Percentiles rank a stretch among this genome's conserved stretches.
Conservation (phyloP, 768 basidiomycete genomes). For the Polyporus arcularius region DNA sequence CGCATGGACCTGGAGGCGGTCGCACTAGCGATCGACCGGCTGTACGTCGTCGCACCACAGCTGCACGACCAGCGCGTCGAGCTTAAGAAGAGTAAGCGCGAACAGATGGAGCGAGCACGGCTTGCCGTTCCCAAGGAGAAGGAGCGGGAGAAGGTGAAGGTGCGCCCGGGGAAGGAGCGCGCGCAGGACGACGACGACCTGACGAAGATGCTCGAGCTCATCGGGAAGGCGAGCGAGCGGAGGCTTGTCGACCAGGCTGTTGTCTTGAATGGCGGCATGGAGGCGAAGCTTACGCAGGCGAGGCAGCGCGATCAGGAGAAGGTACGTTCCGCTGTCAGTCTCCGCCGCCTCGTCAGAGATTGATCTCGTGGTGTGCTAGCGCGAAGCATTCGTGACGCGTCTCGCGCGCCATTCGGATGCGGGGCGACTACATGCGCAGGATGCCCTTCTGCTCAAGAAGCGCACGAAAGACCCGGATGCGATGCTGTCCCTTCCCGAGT, state of each 20-base stretch:
- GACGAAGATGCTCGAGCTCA: conserved; percentile 68
- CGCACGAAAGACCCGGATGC: conserved; percentile 40
- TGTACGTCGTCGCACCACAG: conserved; percentile 86
- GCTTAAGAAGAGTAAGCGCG: conserved; percentile 67
- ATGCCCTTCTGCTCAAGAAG: conserved; percentile 47
- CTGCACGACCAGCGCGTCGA: conserved; percentile 93
- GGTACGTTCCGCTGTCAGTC: conserved; percentile 40
- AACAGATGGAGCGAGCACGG: conserved; percentile 73
- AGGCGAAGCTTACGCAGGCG: conserved; percentile 53
- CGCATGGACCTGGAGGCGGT: conserved; percentile 83
- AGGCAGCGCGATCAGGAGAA: conserved; percentile 61
- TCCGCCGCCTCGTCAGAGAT: neutral
- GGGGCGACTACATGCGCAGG: conserved; percentile 78
- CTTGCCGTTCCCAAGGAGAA: conserved; percentile 35
- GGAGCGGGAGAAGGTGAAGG: conserved; percentile 20
- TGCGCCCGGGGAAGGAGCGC: conserved; percentile 47
- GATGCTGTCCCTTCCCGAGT: conserved; percentile 43
- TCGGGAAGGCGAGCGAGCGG: conserved; percentile 71
- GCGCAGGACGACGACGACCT: conserved; percentile 53
- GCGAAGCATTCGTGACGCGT: conserved; percentile 74
- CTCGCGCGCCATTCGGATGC: conserved; percentile 70
- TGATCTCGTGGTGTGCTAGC: conserved; percentile 38
- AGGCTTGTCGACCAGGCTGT: conserved; percentile 72
- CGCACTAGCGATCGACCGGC: conserved; percentile 84
- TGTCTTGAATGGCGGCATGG: conserved; percentile 61